A percentile compares a stretch with the other conserved stretches of the same genome.
Conservation (phyloP, 1,284 basidiomycete genomes). For the Sporisorium scitamineum region DNA sequence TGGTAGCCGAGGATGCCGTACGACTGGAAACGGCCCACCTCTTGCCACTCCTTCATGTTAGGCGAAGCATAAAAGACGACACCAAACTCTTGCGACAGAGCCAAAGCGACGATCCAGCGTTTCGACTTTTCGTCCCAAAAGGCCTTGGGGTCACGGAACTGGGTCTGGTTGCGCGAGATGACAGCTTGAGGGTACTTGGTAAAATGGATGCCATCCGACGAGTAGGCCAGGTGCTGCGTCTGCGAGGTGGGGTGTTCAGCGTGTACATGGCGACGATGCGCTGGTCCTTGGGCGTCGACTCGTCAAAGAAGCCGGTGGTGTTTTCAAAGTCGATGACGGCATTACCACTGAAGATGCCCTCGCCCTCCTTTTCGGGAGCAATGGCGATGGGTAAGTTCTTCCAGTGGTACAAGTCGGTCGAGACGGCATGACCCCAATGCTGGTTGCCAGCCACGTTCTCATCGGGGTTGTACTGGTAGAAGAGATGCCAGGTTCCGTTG, state of each 20-base stretch:
- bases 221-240: constrained; percentile 70
- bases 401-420: constrained; percentile 71
- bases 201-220: constrained; percentile 71
- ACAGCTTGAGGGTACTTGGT: constrained; percentile 69
- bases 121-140: constrained; percentile 67
- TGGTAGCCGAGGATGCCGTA: constrained; percentile 67
- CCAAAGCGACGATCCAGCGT: constrained; percentile 71
- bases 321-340: constrained; percentile 71
- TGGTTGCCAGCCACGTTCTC: constrained; percentile 70
- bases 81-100: constrained; percentile 68
- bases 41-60: constrained; percentile 70
- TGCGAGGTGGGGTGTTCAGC: constrained; percentile 69
- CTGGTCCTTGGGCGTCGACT: constrained; percentile 60
- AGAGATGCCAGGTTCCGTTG: constrained; percentile 71
- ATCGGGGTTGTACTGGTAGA: constrained; percentile 71
- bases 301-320: constrained; percentile 71
- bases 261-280: constrained; percentile 72
- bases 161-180: constrained; percentile 62
- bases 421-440: constrained; percentile 72
- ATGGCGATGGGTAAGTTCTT: constrained; percentile 70
- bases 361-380: constrained; percentile 58
- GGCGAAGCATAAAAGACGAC: constrained; percentile 70
- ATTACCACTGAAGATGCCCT: constrained; percentile 70
- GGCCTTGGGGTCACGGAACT: constrained; percentile 72
- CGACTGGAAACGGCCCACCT: constrained; percentile 67